phyloP scores from a whole-genome alignment of 306 rosid species.

The Gastrolobium bilobum region DNA sequence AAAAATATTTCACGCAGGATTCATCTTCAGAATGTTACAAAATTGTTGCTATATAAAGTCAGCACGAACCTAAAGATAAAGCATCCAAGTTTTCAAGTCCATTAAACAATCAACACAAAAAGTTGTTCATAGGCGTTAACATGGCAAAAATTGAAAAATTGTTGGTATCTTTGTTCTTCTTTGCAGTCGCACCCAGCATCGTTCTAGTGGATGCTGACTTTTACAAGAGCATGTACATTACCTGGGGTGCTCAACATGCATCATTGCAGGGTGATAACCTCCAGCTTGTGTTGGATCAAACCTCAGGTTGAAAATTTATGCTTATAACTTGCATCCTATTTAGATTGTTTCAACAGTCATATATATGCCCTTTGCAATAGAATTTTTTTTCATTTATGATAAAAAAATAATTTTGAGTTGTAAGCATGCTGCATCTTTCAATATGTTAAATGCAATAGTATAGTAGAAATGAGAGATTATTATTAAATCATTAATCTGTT shows the following conservation, averaged over 20 bases:
- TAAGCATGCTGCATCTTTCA: conserved; percentile 33
- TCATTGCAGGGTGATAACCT: conserved; percentile 68
- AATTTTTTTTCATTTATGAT: neutral
- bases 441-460: neutral
- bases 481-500: neutral
- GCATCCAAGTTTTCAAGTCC: conserved; percentile 46
- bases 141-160: conserved; percentile 58
- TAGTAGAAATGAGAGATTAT: neutral
- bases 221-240: conserved; percentile 68
- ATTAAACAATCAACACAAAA: conserved; percentile 24
- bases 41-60: conserved; percentile 55
- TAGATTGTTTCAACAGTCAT: neutral
- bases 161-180: conserved; percentile 49
- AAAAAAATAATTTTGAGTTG: neutral
- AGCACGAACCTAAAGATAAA: conserved; percentile 34
- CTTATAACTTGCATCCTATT: neutral
- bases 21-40: conserved; percentile 10
- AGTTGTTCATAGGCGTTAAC: conserved; percentile 28
- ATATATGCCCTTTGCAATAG: neutral
- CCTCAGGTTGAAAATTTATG: conserved; percentile 60
- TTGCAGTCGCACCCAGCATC: conserved; percentile 45
- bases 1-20: conserved; percentile 36
- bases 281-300: conserved; percentile 72
- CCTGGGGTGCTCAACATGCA: conserved; percentile 72
- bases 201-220: conserved; percentile 58